A percentile compares a stretch with the other conserved stretches of the same genome.
These are phyloP conservation scores for Pseudogymnoascus pannorum DNA, from an alignment of 2,329 filamentous ascomycete genomes.

Conservation along the genomic window DNA sequence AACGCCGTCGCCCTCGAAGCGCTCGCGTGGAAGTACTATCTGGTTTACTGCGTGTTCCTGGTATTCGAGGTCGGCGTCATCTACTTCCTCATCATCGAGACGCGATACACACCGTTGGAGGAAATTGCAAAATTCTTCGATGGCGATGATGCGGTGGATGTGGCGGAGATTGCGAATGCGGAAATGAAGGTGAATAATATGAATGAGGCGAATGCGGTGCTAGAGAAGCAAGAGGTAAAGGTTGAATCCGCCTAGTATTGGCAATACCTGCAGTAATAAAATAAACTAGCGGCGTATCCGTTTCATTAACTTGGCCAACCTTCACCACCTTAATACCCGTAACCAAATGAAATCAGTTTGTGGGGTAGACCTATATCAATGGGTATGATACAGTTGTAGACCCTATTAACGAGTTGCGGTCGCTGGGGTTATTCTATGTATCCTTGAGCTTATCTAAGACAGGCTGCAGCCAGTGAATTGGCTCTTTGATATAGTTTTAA, in stretches of 20 bases:
- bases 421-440: conserved; percentile 10
- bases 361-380: too few relatives aligned
- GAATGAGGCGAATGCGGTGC: neutral
- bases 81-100: conserved; percentile 31
- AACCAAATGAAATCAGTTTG: too few relatives aligned
- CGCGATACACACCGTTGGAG: conserved; percentile 35
- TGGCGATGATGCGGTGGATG: conserved; percentile 30
- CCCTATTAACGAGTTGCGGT: neutral
- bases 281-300: too few relatives aligned
- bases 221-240: neutral
- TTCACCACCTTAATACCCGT: too few relatives aligned
- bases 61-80: conserved; percentile 20
- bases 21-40: conserved; percentile 37
- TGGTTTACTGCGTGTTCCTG: conserved; percentile 33
- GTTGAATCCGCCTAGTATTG: neutral
- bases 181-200: neutral
- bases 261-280: too few relatives aligned
- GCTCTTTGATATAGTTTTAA: too few relatives aligned
- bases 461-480: conserved; percentile 10
- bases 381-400: neutral
- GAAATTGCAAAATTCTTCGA: conserved; percentile 38
- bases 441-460: conserved; percentile 15
- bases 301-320: too few relatives aligned
- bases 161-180: neutral
- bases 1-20: conserved; percentile 35